These are phyloP conservation scores for Hylodesmum podocarpum DNA, from an alignment of 306 rosid genomes.

Conservation along the genomic window DNA sequence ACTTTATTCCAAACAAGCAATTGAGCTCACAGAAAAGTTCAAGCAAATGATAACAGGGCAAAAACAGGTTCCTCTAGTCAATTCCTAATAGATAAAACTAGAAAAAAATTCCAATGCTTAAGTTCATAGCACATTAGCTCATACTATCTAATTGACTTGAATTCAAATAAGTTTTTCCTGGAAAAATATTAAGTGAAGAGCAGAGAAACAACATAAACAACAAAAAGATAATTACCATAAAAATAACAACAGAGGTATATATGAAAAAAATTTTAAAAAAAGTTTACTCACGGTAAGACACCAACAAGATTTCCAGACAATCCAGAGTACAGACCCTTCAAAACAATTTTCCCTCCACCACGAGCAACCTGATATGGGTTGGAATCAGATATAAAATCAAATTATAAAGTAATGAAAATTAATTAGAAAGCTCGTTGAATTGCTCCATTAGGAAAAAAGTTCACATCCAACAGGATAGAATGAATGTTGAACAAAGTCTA, in stretches of 20 bases:
- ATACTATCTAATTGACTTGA: not conserved
- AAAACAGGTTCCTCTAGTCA: not conserved
- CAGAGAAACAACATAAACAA: not conserved
- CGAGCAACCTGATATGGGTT: slow-evolving; percentile 65
- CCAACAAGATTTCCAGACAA: slow-evolving; percentile 89
- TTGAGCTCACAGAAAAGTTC: not conserved
- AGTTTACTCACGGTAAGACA: slow-evolving; percentile 84
- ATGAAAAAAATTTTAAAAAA: slow-evolving; percentile 11
- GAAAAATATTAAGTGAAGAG: slow-evolving; percentile 1
- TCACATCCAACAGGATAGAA: slow-evolving; percentile 8
- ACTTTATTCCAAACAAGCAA: not conserved
- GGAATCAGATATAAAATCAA: slow-evolving; percentile 6
- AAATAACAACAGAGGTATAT: not conserved
- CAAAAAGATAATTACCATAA: not conserved
- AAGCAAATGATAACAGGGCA: not conserved
- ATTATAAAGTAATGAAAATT: not conserved
- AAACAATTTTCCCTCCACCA: slow-evolving; percentile 72
- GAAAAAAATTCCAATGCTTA: not conserved
- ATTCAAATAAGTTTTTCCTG: not conserved
- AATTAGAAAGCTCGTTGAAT: not conserved
- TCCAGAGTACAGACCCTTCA: slow-evolving; percentile 93
- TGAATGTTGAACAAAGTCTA: not conserved
- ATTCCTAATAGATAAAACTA: slow-evolving; percentile 17
- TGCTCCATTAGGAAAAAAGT: not conserved
- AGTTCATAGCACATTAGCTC: not conserved